A percentile compares a stretch with the other conserved stretches of the same genome.
Evolutionary conservation across 768 basidiomycete species (phyloP).

Genomic region (Lactifluus piperatus): DNA sequence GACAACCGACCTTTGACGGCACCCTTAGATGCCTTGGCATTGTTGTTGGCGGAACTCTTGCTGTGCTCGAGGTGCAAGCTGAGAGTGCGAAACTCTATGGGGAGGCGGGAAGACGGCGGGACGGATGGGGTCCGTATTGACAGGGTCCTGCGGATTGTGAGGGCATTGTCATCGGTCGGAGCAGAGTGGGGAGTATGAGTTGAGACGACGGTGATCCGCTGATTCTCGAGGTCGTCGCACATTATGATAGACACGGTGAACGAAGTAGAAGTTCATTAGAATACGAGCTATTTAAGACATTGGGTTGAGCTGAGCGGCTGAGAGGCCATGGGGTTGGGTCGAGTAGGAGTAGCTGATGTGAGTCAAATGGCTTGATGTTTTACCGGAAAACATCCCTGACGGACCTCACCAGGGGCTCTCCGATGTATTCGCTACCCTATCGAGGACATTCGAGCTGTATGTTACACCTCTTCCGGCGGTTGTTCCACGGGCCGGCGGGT

Average conservation of each 20-base stretch:
- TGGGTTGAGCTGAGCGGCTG: not conserved
- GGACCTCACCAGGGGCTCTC: no score
- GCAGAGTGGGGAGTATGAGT: not conserved
- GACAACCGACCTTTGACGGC: constrained; percentile 1
- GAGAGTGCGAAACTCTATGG: constrained; percentile 19
- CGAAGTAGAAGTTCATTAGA: not conserved
- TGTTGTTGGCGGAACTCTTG: not conserved
- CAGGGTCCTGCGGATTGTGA: not conserved
- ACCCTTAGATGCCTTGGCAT: not conserved
- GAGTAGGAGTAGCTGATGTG: no score
- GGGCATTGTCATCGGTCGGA: not conserved
- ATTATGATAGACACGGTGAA: not conserved
- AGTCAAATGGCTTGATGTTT: no score
- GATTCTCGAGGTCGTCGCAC: constrained; percentile 9
- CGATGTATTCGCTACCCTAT: not conserved
- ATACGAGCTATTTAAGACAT: not conserved
- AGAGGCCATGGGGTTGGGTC: not conserved
- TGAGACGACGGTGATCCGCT: not conserved
- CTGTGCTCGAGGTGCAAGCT: constrained; percentile 14
- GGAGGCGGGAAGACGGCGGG: constrained; percentile 8
- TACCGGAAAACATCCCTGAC: no score
- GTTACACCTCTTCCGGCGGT: no score
- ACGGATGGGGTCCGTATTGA: constrained; percentile 1
- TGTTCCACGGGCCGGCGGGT: no score
- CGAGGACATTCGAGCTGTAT: no score